Evolutionary conservation across 2,329 filamentous ascomycete genomes (phyloP), one percentile per base, ranked within the genome.

Genomic region (Fusarium dlaminii): DNA sequence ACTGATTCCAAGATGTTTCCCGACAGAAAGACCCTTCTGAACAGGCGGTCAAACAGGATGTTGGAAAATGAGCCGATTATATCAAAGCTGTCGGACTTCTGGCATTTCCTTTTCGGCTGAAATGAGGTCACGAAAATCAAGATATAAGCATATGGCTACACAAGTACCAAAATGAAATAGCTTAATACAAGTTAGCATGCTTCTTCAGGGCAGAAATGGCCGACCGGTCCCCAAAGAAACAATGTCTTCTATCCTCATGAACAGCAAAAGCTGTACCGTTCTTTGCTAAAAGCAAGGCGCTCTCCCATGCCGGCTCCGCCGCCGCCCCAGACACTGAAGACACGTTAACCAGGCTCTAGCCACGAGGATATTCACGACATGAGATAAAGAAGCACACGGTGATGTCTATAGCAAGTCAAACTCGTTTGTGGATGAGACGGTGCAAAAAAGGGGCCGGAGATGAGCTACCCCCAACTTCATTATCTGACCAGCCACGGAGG

Each of bases 211-310:
- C 4, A 11, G 10, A 9, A 49, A 30, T 22, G 7, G 3, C 4
- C 5, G 1, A 29, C 4, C 9, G 8, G 1, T 22, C 10, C 14
- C 3, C 10, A n/a, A 17, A 30, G 5, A 8, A 30, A 24, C 30
- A 20, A 14, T 5, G 9, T 24, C 6, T 11, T 24, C 4, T 20
- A 20, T 51, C 4, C 12, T 6, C 12, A 18, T 51, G n/a, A 24
- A 24, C 22, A 10, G 11, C n/a, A 24, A 34, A 24, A 10, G 17
- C 48, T 34, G 13, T 24, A 10, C 6, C 30, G 0, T 24, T 6
- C n/a, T 20, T 24, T 20, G 12, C 17, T 15, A 13, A 34, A 8
- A 24, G 8, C 12, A 34, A 51, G 30, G 30, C n/a, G 17, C 30
- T 52, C 30, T 36, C 18, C n/a, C n/a, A 52, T 18, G 11, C 17